A percentile compares a stretch with the other conserved stretches of the same genome.
These are phyloP conservation scores for Mollisia scopiformis DNA, from an alignment of 2,329 filamentous ascomycete species.

Conservation along the genomic window DNA sequence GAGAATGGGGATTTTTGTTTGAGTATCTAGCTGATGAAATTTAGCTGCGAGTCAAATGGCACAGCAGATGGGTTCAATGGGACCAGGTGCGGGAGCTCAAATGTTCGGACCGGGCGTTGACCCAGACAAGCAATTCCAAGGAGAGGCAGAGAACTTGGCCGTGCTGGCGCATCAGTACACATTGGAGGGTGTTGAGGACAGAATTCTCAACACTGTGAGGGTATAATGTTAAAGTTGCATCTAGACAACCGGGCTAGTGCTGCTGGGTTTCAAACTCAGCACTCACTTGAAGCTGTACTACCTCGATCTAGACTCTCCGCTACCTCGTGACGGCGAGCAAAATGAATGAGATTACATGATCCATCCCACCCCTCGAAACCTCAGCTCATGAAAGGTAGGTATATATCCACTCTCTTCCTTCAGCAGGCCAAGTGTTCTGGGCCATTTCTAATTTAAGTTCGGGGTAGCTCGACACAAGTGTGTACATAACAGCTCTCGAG, in stretches of 20 bases:
- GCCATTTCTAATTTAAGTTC: too few species aligned
- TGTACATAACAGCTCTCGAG: too few species aligned
- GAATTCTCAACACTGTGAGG: constrained; percentile 62
- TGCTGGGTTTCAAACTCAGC: neutral
- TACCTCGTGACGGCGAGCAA: too few species aligned
- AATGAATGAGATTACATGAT: too few species aligned
- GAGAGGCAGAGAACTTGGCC: constrained; percentile 92
- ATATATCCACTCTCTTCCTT: too few species aligned
- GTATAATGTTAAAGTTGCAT: constrained; percentile 20
- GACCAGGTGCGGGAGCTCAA: constrained; percentile 61
- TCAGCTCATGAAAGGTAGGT: too few species aligned
- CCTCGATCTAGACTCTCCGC: too few species aligned
- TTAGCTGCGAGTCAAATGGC: constrained; percentile 88
- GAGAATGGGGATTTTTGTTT: neutral
- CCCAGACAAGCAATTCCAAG: constrained; percentile 91
- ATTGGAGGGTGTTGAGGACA: constrained; percentile 83
- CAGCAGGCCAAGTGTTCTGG: too few species aligned
- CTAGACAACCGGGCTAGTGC: neutral
- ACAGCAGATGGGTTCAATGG: constrained; percentile 80
- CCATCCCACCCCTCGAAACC: too few species aligned
- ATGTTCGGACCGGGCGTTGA: constrained; percentile 94
- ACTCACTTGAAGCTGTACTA: neutral
- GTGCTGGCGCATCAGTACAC: constrained; percentile 94
- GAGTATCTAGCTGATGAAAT: constrained; percentile 9
- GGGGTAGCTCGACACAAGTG: too few species aligned